Conservation (phyloP, 2,329 filamentous ascomycete genomes). For the Arthrinium puccinioides region DNA sequence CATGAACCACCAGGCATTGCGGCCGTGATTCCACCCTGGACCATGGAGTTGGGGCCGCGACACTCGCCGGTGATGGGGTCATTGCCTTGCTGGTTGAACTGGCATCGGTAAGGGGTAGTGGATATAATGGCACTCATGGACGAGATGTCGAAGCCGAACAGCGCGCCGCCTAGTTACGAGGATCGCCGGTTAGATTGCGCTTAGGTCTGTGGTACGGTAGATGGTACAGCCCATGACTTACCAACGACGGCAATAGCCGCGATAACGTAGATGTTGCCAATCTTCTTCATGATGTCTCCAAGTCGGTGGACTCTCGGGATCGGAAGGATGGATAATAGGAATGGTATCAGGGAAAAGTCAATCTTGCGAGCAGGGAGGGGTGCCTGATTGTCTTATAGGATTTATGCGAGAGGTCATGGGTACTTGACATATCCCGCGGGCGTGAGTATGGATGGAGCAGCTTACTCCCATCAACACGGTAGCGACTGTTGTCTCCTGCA, state of each 20-base stretch:
- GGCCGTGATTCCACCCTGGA: constrained; percentile 60
- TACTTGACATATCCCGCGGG: no score
- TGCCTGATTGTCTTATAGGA: no score
- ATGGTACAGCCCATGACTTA: no score
- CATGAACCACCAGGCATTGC: constrained; percentile 67
- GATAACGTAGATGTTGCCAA: constrained; percentile 35
- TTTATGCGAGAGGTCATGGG: no score
- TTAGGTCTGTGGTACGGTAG: no score
- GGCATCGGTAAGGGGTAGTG: constrained; percentile 32
- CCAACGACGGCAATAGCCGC: constrained; percentile 35
- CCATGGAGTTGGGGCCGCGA: constrained; percentile 40
- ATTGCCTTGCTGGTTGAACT: constrained; percentile 28
- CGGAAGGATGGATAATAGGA: not conserved
- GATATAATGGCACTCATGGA: constrained; percentile 37
- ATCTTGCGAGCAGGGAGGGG: no score
- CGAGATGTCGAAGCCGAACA: constrained; percentile 38
- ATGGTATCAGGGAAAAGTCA: no score
- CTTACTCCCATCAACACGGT: no score
- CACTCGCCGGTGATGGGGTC: constrained; percentile 25
- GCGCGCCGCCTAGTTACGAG: constrained; percentile 24
- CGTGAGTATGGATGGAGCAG: no score
- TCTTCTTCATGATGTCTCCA: constrained; percentile 17
- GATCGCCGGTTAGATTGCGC: no score
- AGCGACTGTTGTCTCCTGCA: no score
- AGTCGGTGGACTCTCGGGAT: not conserved